Conservation (phyloP, 129 eudicot species). For the sunflower (Helianthus annuus) region HanXRQr2.0-SUNRISE NC_035442.2:109267329-109267828, state of each 20-base stretch:
- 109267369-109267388: constrained; percentile 99
- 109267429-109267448: constrained; percentile 88
- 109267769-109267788: constrained; percentile 39
- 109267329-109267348: constrained; percentile 92
- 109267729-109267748: constrained; percentile 98
- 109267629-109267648: neutral
- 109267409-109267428: constrained; percentile 66
- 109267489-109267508: constrained; percentile 98
- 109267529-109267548: constrained; percentile 92
- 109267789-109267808: no score
- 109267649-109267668: constrained; percentile 56
- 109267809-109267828: no score
- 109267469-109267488: constrained; percentile 97
- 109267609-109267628: constrained; percentile 8
- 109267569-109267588: constrained; percentile 85
- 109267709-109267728: constrained; percentile 98
- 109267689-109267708: constrained; percentile 89
- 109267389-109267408: constrained; percentile 84
- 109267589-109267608: neutral
- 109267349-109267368: constrained; percentile 94
- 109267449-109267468: constrained; percentile 67
- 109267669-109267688: constrained; percentile 90
- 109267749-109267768: constrained; percentile 98
- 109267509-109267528: constrained; percentile 97
- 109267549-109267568: constrained; percentile 98